Base-by-base conservation (phyloP, 306 rosid species). In the Corylus avellana region DNA sequence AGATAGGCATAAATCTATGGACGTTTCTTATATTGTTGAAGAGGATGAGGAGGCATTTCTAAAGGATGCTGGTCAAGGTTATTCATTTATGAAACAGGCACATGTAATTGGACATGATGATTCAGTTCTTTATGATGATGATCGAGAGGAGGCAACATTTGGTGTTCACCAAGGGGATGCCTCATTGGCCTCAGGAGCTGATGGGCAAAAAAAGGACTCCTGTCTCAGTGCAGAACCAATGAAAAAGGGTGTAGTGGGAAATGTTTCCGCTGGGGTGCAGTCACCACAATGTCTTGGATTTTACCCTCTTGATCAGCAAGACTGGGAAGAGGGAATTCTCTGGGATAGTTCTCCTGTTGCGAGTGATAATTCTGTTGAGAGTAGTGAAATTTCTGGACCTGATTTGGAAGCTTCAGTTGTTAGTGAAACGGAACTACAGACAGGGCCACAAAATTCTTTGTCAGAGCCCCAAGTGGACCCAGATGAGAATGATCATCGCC, bases 41-140 rank as follows among this genome's bases (percentile, higher is more conserved):
- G 98, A 95, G 80, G 98, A 95, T 76, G 98, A 95, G 85, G 98
- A 92, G 87, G 91, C 84, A 29, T 92, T 91, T 66, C 84, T 95
- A 56, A 92, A 82, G 84, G 86, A 90, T 14, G 86, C 84, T 54
- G 77, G 89, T 77, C 87, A 84, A 53, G 83, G 74, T 75, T 72
- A 86, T 74, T 82, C 88, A 59, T 80, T 76, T 76, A 48, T 79
- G 75, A 83, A 90, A 80, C 91, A 83, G 74, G 85, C 79, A 53
- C 78, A 73, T 81, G 59, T 37, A 62, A 79, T 76, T 59, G 77
- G 78, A 80, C 78, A 81, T 80, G 90, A 78, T 55, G 73, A 53
- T 22, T 84, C 90, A 83, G 85, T 80, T 64, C 82, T 75, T 78
- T 69, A 86, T 76, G 90, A 82, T 4, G 89, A 77, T 75, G 88